Conservation (phyloP, 345 rosid species). For the Salix caprea region DNA sequence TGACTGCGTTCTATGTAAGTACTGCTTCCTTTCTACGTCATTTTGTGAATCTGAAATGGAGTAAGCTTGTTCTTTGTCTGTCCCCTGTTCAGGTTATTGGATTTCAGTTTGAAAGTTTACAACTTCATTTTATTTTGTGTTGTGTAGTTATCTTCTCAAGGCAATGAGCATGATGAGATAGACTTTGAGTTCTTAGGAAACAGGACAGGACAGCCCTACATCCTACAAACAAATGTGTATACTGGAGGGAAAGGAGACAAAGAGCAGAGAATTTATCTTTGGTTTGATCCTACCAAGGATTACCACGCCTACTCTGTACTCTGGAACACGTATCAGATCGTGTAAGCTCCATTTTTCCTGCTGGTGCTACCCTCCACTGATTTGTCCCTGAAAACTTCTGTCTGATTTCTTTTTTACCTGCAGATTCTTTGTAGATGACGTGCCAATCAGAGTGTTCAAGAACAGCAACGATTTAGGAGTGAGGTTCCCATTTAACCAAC, state of each 20-base stretch:
- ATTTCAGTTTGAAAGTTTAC: not conserved
- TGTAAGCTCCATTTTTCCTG: slow-evolving; percentile 14
- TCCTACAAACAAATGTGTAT: slow-evolving; percentile 19
- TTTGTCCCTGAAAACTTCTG: not conserved
- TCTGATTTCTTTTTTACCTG: not conserved
- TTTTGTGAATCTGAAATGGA: no score
- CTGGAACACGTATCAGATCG: slow-evolving; percentile 26
- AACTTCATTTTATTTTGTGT: not conserved
- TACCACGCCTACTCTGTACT: slow-evolving; percentile 22
- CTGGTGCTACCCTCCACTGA: not conserved
- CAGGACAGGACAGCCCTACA: slow-evolving; percentile 22
- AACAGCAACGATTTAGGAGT: slow-evolving; percentile 22
- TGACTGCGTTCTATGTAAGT: slow-evolving; percentile 21
- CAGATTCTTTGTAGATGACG: slow-evolving; percentile 24
- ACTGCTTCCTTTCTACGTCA: not conserved
- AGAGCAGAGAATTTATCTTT: slow-evolving; percentile 29
- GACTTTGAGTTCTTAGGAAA: slow-evolving; percentile 35
- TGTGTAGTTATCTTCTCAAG: slow-evolving; percentile 20
- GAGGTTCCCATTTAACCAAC: slow-evolving; percentile 16
- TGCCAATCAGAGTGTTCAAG: slow-evolving; percentile 27
- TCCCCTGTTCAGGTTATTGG: not conserved
- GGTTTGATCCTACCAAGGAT: slow-evolving; percentile 33
- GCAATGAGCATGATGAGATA: slow-evolving; percentile 22
- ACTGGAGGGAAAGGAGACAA: slow-evolving; percentile 23
- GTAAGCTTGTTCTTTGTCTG: no score